Conservation (phyloP, 2,329 filamentous ascomycete genomes). For the Calonectria montana region DNA sequence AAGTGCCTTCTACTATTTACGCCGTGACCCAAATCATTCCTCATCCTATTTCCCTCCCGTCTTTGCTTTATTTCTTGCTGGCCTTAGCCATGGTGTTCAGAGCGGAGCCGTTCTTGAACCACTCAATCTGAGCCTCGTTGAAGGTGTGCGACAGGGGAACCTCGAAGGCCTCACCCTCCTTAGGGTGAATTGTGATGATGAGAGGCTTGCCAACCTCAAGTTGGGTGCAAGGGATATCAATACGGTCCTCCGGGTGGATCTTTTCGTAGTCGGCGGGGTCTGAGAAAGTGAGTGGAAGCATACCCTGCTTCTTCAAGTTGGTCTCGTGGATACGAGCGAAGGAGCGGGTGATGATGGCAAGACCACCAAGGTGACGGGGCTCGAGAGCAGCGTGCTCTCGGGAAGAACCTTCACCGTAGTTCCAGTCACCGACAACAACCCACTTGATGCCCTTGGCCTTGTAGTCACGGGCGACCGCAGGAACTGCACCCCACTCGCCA, state of each 20-base stretch:
- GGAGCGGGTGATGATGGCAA: slow-evolving; percentile 94
- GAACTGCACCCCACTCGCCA: slow-evolving; percentile 87
- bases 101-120: slow-evolving; percentile 98
- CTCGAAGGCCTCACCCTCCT: slow-evolving; percentile 84
- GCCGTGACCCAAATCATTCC: slow-evolving; percentile 40
- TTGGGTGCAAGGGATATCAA: slow-evolving; percentile 90
- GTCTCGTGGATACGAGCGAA: slow-evolving; percentile 99
- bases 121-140: slow-evolving; percentile 97
- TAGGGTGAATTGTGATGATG: slow-evolving; percentile 91
- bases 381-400: slow-evolving; percentile 99
- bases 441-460: slow-evolving; percentile 96
- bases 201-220: slow-evolving; percentile 93
- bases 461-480: slow-evolving; percentile 96
- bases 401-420: slow-evolving; percentile 97
- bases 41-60: slow-evolving; percentile 28
- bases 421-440: slow-evolving; percentile 99
- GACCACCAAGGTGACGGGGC: slow-evolving; percentile 94
- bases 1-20: slow-evolving; percentile 40
- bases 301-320: slow-evolving; percentile 99
- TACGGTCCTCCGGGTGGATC: slow-evolving; percentile 85
- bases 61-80: slow-evolving; percentile 44
- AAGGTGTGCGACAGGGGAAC: slow-evolving; percentile 93
- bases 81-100: slow-evolving; percentile 98
- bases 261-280: slow-evolving; percentile 98
- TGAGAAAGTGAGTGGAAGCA: slow-evolving; percentile 96